Evolutionary conservation across 2,329 filamentous ascomycete species (phyloP).

Genomic region (Cucurbitaria berberidis): DNA sequence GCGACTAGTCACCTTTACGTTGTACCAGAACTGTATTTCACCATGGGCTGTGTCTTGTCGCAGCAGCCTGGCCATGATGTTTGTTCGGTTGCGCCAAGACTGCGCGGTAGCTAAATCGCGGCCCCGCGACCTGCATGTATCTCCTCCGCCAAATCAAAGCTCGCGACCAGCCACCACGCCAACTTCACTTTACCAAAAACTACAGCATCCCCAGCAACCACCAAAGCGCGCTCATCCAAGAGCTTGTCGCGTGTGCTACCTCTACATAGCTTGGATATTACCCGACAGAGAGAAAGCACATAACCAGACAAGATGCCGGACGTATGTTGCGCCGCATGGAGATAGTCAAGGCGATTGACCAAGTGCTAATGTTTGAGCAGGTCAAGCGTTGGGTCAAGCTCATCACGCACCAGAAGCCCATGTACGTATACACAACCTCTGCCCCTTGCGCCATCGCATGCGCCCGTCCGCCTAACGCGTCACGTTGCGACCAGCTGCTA

Average conservation of each 20-base stretch:
- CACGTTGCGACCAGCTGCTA: conserved; percentile 15
- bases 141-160: conserved; percentile 25
- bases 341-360: background rate
- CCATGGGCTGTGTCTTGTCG: background rate
- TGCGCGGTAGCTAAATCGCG: conserved; percentile 10
- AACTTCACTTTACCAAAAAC: conserved; percentile 14
- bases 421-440: conserved; percentile 65
- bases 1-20: background rate
- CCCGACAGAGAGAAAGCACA: conserved; percentile 3
- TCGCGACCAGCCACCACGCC: conserved; percentile 31
- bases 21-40: background rate
- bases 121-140: conserved; percentile 19
- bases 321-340: conserved; percentile 39
- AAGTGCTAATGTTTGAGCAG: conserved; percentile 49
- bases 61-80: conserved; percentile 8
- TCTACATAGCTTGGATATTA: background rate
- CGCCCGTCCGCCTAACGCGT: conserved; percentile 15
- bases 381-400: conserved; percentile 89
- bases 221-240: conserved; percentile 18
- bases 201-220: conserved; percentile 9
- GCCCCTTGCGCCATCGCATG: conserved; percentile 19
- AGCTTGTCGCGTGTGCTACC: conserved; percentile 13
- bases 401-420: conserved; percentile 87
- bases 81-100: conserved; percentile 21
- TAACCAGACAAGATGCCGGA: conserved; percentile 51